phyloP scores from a whole-genome alignment of 352 stramenopile species.

The Globisporangium splendens region DNA sequence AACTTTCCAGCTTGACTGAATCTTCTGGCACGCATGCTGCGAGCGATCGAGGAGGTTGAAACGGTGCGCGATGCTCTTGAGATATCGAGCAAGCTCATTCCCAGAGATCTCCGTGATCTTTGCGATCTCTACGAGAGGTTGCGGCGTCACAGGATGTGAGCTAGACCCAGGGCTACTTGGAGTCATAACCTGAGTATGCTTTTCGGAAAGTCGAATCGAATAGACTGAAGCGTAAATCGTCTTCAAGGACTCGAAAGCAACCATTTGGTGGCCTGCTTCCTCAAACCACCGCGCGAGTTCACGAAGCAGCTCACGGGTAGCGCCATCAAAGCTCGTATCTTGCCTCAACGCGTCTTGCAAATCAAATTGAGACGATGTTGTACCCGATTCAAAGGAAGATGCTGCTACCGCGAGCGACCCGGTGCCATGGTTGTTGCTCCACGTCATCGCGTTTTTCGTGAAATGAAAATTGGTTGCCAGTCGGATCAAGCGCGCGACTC shows the following conservation, averaged over 20 bases:
- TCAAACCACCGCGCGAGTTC: conserved; percentile 45
- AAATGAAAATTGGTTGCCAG: conserved; percentile 63
- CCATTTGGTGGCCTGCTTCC: conserved; percentile 48
- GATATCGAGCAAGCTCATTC: conserved; percentile 36
- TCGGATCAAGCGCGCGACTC: conserved; percentile 44
- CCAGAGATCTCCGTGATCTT: conserved; percentile 32
- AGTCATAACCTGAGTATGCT: neutral
- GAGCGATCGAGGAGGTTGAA: conserved; percentile 42
- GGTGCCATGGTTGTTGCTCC: conserved; percentile 46
- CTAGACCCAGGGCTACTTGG: neutral
- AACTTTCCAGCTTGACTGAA: conserved; percentile 66
- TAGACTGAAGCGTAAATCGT: conserved; percentile 46
- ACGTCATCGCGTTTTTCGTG: conserved; percentile 52
- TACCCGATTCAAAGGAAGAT: conserved; percentile 25
- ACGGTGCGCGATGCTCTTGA: conserved; percentile 34
- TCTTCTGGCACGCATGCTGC: conserved; percentile 58
- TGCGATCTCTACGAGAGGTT: conserved; percentile 14
- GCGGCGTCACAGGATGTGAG: neutral
- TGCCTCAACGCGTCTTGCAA: conserved; percentile 44
- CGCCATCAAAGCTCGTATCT: conserved; percentile 37
- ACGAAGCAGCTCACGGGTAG: conserved; percentile 24
- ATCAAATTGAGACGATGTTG: conserved; percentile 30
- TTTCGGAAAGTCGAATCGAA: conserved; percentile 15
- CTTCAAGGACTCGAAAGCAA: conserved; percentile 50
- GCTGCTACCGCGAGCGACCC: conserved; percentile 31